Percentiles rank a stretch among this genome's conserved stretches.
phyloP scores from a whole-genome alignment of 306 rosid genomes.

The Cucumis cinereus region DNA sequence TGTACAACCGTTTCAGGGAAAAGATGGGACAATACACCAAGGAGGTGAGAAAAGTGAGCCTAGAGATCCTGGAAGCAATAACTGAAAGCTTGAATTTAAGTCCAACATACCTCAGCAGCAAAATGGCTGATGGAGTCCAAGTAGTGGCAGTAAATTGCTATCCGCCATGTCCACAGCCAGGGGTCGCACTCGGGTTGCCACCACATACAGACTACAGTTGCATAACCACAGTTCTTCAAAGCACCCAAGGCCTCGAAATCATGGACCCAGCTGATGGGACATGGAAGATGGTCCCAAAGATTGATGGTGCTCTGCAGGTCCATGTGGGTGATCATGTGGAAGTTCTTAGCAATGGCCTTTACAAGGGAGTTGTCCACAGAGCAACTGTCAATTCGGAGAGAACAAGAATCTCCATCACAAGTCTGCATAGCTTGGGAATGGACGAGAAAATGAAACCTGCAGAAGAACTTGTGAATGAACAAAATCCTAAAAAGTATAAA shows the following conservation, averaged over 20 bases:
- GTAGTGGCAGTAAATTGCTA: conserved; percentile 38
- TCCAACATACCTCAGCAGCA: conserved; percentile 15
- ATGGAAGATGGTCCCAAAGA: conserved; percentile 14
- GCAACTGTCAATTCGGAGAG: conserved; percentile 15
- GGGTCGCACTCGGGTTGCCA: conserved; percentile 30
- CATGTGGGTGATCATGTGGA: conserved; percentile 31
- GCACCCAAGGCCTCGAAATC: conserved; percentile 21
- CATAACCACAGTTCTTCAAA: conserved; percentile 33
- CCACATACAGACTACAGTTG: conserved; percentile 51
- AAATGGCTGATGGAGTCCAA: conserved; percentile 37
- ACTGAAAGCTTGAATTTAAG: conserved; percentile 34
- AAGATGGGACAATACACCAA: conserved; percentile 35
- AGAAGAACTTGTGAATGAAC: conserved; percentile 21
- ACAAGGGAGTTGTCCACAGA: conserved; percentile 21
- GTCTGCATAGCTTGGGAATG: conserved; percentile 28
- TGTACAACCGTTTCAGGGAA: conserved; percentile 12
- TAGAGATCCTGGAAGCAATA: conserved; percentile 24
- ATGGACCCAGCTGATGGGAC: conserved; percentile 12
- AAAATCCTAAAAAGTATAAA: conserved; percentile 12
- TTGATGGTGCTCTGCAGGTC: conserved; percentile 18
- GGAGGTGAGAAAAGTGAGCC: conserved; percentile 31
- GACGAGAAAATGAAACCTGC: conserved; percentile 27
- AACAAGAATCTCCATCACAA: conserved; percentile 23
- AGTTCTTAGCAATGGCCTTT: conserved; percentile 26
- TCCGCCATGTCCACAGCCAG: conserved; percentile 37